Evolutionary conservation across 108 stramenopile genomes (phyloP).

Genomic region (Discostella stelligeroides): DNA sequence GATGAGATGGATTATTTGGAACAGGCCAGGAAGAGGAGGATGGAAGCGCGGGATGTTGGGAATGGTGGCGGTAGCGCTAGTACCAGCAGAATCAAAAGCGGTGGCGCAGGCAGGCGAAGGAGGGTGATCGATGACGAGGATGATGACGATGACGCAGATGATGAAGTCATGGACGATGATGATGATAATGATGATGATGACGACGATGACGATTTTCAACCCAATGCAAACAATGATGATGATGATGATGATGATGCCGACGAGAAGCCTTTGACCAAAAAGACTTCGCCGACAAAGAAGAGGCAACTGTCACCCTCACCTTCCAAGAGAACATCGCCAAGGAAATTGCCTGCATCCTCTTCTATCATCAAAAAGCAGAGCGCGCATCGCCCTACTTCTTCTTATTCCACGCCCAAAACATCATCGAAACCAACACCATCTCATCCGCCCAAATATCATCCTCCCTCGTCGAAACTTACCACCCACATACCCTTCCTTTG

Average conservation of each 20-base stretch:
- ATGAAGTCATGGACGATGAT: background rate
- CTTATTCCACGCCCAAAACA: no score
- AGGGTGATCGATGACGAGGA: background rate
- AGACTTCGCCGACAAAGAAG: background rate
- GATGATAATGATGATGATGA: background rate
- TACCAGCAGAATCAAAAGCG: background rate
- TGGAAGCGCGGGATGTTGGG: background rate
- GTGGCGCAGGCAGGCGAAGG: background rate
- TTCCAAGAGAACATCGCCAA: background rate
- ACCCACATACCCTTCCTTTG: slow-evolving; percentile 27
- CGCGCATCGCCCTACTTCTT: background rate
- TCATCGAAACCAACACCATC: no score
- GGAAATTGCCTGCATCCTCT: no score
- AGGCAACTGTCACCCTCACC: background rate
- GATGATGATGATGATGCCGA: background rate
- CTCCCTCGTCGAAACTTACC: slow-evolving; percentile 23
- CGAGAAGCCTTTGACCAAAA: no score
- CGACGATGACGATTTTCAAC: no score
- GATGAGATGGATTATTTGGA: slow-evolving; percentile 1
- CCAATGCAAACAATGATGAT: background rate
- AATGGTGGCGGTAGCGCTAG: background rate
- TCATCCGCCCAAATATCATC: slow-evolving; percentile 39
- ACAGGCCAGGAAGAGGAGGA: background rate
- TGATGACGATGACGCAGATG: background rate
- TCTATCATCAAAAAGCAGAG: background rate